Percentiles rank a stretch among this genome's conserved stretches.
phyloP scores from a whole-genome alignment of 2,329 filamentous ascomycete genomes.

The Claviceps digitariae region DNA sequence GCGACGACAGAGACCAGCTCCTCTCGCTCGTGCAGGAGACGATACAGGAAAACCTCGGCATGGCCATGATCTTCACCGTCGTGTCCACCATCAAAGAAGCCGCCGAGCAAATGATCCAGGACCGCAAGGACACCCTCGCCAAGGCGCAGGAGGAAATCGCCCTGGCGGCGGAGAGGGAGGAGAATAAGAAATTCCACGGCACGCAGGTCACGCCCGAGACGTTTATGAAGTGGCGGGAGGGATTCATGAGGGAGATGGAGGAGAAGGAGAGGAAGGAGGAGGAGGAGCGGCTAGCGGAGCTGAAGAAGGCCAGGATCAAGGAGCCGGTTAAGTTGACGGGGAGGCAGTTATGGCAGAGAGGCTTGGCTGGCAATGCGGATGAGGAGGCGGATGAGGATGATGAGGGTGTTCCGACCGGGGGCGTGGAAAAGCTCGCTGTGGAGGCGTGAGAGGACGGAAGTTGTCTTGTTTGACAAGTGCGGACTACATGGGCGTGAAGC shows the following conservation, averaged over 20 bases:
- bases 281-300: slow-evolving; percentile 69
- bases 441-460: slow-evolving; percentile 22
- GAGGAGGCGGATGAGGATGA: slow-evolving; percentile 56
- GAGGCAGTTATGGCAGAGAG: slow-evolving; percentile 65
- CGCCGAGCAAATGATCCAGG: slow-evolving; percentile 71
- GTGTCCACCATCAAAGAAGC: slow-evolving; percentile 78
- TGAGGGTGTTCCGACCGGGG: slow-evolving; percentile 42
- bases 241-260: slow-evolving; percentile 68
- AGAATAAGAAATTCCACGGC: slow-evolving; percentile 94
- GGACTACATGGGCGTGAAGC: neutral
- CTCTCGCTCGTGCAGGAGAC: slow-evolving; percentile 58
- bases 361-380: slow-evolving; percentile 52
- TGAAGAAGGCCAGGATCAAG: slow-evolving; percentile 65
- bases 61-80: slow-evolving; percentile 94
- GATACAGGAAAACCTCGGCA: slow-evolving; percentile 85
- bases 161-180: slow-evolving; percentile 62
- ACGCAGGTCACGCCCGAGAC: slow-evolving; percentile 76
- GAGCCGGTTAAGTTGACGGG: slow-evolving; percentile 61
- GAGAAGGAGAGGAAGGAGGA: slow-evolving; percentile 54
- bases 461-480: neutral
- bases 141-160: slow-evolving; percentile 41
- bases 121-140: slow-evolving; percentile 53
- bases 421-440: slow-evolving; percentile 60
- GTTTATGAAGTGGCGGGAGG: slow-evolving; percentile 70
- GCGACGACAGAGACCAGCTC: slow-evolving; percentile 63